These are phyloP conservation scores for Talaromyces ruber DNA, from an alignment of 495 filamentous ascomycete species.

Conservation along the genomic window DNA sequence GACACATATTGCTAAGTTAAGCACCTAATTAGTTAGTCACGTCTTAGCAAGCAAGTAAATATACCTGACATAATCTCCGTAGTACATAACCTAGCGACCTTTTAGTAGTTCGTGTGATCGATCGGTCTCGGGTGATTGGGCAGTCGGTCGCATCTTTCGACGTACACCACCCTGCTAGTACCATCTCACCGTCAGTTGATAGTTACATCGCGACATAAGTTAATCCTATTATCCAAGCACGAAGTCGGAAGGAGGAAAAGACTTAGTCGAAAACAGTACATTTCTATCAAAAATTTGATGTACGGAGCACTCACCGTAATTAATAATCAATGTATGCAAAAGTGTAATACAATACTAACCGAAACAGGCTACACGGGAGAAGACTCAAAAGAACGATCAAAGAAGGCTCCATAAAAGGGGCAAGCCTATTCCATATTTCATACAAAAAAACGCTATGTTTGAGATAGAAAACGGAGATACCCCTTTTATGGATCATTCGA, in stretches of 20 bases:
- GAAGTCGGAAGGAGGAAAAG: background rate
- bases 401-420: conserved; percentile 3
- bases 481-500: background rate
- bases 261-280: background rate
- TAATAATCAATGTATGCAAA: background rate
- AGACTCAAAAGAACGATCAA: conserved; percentile 2
- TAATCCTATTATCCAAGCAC: background rate
- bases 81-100: background rate
- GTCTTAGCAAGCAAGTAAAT: background rate
- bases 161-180: background rate
- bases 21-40: background rate
- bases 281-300: background rate
- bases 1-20: background rate
- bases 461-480: background rate
- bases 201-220: background rate
- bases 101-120: background rate
- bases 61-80: background rate
- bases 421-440: background rate
- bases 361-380: conserved; percentile 2
- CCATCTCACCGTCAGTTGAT: background rate
- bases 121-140: background rate
- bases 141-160: background rate
- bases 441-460: background rate
- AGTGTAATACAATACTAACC: background rate
- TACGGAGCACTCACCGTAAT: background rate